Evolutionary conservation across 306 rosid genomes (phyloP).

Genomic region (Coriaria nepalensis): DNA sequence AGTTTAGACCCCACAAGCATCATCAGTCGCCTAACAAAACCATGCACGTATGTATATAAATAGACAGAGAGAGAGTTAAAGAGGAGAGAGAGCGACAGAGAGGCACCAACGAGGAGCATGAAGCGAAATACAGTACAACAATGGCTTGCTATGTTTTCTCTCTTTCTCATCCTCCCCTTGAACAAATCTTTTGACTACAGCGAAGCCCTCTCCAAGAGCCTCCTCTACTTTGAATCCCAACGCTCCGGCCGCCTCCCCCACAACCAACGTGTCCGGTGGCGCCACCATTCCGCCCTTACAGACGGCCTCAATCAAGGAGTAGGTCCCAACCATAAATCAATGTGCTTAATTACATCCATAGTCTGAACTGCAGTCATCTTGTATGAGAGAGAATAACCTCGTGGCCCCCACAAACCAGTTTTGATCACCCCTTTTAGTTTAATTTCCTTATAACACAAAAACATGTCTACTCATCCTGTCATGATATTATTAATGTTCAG

Average conservation of each 20-base stretch:
- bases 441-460: background rate
- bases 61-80: background rate
- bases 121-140: conserved; percentile 20
- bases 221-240: conserved; percentile 77
- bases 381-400: background rate
- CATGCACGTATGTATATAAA: too few species aligned
- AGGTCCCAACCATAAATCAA: background rate
- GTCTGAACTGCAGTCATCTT: too few species aligned
- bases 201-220: conserved; percentile 53
- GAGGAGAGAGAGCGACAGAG: background rate
- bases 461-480: background rate
- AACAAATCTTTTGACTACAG: conserved; percentile 37
- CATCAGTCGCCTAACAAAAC: too few species aligned
- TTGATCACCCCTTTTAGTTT: background rate
- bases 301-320: conserved; percentile 89
- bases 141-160: conserved; percentile 24
- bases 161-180: conserved; percentile 16
- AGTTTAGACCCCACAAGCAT: too few species aligned
- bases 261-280: conserved; percentile 74
- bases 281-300: conserved; percentile 63
- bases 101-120: conserved; percentile 16
- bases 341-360: too few species aligned
- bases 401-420: too few species aligned
- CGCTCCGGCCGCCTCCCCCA: conserved; percentile 78
- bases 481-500: conserved; percentile 16